A percentile compares a stretch with the other conserved stretches of the same genome.
phyloP scores from a whole-genome alignment of 169 alveolate genomes.

The Amoebophrya sp. region DNA sequence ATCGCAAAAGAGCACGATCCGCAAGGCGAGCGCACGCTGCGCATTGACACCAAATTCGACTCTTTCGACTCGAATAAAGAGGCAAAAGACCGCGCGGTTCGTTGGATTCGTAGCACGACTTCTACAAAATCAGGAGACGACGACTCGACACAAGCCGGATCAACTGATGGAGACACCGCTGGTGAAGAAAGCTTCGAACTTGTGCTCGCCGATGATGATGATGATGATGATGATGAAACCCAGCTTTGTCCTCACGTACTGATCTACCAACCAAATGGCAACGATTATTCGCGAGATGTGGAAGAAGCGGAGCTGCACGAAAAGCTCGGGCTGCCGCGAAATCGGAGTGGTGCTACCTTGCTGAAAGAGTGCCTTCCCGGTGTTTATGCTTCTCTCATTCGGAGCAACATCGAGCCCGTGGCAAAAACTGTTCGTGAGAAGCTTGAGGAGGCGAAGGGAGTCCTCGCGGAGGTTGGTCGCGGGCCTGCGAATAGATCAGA shows the following conservation, averaged over 20 bases:
- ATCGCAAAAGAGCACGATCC: neutral
- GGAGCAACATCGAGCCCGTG: neutral
- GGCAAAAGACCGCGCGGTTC: neutral
- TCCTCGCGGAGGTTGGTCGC: neutral
- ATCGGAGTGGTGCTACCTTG: neutral
- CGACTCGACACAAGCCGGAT: too few species aligned
- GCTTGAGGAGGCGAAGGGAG: neutral
- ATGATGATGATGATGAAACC: neutral
- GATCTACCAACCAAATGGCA: neutral
- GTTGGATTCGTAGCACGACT: neutral
- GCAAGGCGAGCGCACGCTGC: neutral
- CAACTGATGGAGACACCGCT: too few species aligned
- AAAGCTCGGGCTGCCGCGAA: neutral
- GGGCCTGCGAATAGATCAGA: neutral
- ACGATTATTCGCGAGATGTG: neutral
- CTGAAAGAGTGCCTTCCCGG: neutral
- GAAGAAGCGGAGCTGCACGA: neutral
- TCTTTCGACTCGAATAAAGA: neutral
- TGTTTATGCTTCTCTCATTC: neutral
- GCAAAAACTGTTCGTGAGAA: neutral
- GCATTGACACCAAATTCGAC: neutral
- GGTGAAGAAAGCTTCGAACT: neutral
- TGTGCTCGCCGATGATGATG: neutral
- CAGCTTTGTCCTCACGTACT: neutral
- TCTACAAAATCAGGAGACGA: neutral